Percentiles rank a stretch among this genome's conserved stretches.
These are phyloP conservation scores for Mortierella sp. DNA, from an alignment of 371 early-diverging fungal species.

Conservation along the genomic window DNA sequence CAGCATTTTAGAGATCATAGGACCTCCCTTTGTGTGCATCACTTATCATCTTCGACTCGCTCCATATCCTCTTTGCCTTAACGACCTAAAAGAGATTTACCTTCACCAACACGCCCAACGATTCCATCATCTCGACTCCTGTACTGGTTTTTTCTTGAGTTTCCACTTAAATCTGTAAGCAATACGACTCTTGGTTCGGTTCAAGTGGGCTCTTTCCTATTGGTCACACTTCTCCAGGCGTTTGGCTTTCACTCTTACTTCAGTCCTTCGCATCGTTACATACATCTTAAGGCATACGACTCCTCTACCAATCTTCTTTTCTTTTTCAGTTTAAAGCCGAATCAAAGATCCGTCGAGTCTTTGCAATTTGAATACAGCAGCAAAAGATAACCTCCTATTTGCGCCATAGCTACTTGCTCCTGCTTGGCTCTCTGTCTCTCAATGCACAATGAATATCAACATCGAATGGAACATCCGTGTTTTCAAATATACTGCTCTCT, in stretches of 20 bases:
- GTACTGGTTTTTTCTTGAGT: background rate
- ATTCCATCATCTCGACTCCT: background rate
- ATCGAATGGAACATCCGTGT: conserved; percentile 14
- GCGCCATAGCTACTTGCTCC: conserved; percentile 8
- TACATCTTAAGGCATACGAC: background rate
- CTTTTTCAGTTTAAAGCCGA: background rate
- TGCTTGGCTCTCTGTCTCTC: conserved; percentile 17
- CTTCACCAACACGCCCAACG: background rate
- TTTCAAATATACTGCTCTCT: background rate
- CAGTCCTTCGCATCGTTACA: background rate
- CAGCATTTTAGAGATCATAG: background rate
- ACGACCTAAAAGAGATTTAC: background rate
- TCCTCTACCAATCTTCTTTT: background rate
- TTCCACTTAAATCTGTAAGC: conserved; percentile 1
- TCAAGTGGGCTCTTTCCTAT: no score
- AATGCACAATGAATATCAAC: conserved; percentile 11
- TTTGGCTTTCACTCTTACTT: background rate
- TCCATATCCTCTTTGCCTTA: background rate
- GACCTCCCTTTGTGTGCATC: background rate
- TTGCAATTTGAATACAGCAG: background rate
- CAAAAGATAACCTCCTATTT: conserved; percentile 14
- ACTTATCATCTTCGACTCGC: background rate
- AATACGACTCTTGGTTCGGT: background rate
- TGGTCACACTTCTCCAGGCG: no score
- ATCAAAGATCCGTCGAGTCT: background rate